phyloP scores from a whole-genome alignment of 257 asterid species.

The Ligustrum vulgare region DNA sequence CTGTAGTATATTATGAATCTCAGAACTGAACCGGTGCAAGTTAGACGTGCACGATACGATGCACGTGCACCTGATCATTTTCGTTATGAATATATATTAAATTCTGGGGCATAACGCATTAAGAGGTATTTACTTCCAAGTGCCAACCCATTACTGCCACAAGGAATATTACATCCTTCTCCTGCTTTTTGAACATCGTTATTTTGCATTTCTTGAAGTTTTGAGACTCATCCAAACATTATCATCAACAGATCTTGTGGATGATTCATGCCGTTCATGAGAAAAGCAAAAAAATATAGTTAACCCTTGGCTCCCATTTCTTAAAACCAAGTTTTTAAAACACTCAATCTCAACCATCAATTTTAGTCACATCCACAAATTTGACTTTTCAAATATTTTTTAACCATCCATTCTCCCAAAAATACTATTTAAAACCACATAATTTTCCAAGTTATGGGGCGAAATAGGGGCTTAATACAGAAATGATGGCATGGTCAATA shows the following conservation, averaged over 20 bases:
- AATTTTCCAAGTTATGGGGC: no score
- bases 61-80: no score
- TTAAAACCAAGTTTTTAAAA: no score
- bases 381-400: no score
- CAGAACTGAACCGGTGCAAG: no score
- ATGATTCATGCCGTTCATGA: conserved; percentile 71
- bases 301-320: no score
- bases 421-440: no score
- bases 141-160: conserved; percentile 89
- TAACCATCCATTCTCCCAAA: no score
- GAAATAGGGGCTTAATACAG: conserved; percentile 20
- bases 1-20: not conserved
- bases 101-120: not conserved
- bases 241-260: conserved; percentile 79
- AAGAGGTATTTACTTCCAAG: conserved; percentile 15
- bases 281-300: conserved; percentile 14
- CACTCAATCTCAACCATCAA: no score
- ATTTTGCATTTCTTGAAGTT: conserved; percentile 97
- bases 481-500: not conserved
- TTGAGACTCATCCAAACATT: conserved; percentile 90
- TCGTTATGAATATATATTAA: no score
- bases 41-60: no score
- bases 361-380: no score
- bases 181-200: conserved; percentile 90
- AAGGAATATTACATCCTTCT: conserved; percentile 72